phyloP scores from a whole-genome alignment of 805 yeast species.

The Ogataea siamensis region DNA sequence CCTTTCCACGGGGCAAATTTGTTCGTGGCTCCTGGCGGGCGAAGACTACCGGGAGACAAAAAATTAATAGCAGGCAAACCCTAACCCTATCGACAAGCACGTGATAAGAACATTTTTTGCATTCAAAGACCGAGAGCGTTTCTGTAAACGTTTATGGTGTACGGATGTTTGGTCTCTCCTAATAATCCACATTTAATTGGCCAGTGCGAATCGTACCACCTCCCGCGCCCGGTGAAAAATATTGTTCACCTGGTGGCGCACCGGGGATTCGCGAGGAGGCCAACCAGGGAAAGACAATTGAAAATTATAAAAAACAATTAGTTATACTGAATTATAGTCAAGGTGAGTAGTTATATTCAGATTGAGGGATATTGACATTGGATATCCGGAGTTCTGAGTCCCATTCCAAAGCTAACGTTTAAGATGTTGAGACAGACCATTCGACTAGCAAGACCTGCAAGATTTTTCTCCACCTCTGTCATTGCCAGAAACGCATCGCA shows the following conservation, averaged over 20 bases:
- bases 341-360: slow-evolving; percentile 3
- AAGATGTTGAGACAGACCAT: slow-evolving; percentile 38
- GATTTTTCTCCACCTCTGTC: slow-evolving; percentile 35
- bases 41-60: background rate
- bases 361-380: no score
- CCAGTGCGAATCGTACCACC: slow-evolving; percentile 18
- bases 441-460: slow-evolving; percentile 35
- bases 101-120: slow-evolving; percentile 5
- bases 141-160: slow-evolving; percentile 1
- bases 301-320: slow-evolving; percentile 11
- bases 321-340: slow-evolving; percentile 5
- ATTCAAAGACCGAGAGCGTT: background rate
- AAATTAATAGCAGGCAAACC: background rate
- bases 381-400: no score
- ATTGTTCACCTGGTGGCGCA: slow-evolving; percentile 2
- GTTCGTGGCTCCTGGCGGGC: background rate
- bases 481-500: slow-evolving; percentile 26
- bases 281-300: slow-evolving; percentile 9
- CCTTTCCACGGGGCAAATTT: background rate
- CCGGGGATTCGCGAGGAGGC: slow-evolving; percentile 10
- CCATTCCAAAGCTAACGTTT: slow-evolving; percentile 14
- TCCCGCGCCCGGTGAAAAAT: slow-evolving; percentile 5
- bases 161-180: slow-evolving; percentile 4
- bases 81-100: slow-evolving; percentile 4
- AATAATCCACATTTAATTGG: slow-evolving; percentile 19